phyloP scores from a whole-genome alignment of 2,329 filamentous ascomycete species.

The Aspergillus caelatus region DNA sequence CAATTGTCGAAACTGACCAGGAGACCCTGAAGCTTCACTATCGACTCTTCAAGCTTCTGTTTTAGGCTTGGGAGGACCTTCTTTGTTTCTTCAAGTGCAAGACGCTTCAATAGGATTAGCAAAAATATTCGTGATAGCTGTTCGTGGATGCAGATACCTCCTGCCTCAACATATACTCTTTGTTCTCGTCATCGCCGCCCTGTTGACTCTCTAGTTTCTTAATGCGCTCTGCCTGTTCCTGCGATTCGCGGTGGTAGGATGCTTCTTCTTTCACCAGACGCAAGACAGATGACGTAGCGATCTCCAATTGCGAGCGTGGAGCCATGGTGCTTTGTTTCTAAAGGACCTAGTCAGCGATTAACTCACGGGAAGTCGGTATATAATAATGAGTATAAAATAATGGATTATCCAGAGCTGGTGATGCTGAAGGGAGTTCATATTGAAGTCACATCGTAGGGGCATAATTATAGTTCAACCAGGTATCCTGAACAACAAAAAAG shows the following conservation, averaged over 20 bases:
- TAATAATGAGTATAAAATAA: neutral
- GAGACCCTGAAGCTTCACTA: conserved; percentile 73
- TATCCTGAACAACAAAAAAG: neutral
- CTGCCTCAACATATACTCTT: conserved; percentile 78
- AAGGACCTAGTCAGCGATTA: neutral
- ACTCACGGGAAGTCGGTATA: neutral
- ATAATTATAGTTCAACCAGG: neutral
- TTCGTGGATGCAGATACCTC: conserved; percentile 63
- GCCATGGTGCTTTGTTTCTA: conserved; percentile 60
- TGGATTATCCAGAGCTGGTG: neutral
- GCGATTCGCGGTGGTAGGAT: conserved; percentile 85
- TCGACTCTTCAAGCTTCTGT: conserved; percentile 70
- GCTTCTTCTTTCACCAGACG: conserved; percentile 90
- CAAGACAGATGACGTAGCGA: conserved; percentile 76
- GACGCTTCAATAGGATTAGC: conserved; percentile 56
- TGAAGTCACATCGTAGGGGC: neutral
- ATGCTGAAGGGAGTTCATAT: neutral
- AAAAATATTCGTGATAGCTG: neutral
- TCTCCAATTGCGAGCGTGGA: conserved; percentile 78
- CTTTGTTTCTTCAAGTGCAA: conserved; percentile 84
- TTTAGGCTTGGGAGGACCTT: conserved; percentile 75
- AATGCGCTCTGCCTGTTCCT: conserved; percentile 72
- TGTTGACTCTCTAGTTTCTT: conserved; percentile 67
- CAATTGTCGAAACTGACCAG: conserved; percentile 60
- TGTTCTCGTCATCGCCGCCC: conserved; percentile 75